A percentile compares a stretch with the other conserved stretches of the same genome.
Conservation (phyloP, 495 filamentous ascomycete genomes). For the Penicillium coffeae region DNA sequence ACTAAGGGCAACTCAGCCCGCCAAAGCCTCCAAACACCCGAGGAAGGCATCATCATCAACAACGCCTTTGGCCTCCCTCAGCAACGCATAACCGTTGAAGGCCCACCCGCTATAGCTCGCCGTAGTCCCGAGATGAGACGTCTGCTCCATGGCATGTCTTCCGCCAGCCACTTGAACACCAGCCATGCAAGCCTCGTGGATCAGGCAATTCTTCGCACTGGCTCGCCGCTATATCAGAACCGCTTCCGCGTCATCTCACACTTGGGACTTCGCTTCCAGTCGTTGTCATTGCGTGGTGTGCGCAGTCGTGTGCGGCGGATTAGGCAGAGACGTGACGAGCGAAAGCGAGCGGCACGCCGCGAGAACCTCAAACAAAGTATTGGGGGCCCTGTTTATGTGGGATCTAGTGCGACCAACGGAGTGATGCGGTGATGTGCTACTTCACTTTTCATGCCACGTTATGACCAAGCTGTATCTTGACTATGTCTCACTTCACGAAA, state of each 20-base stretch:
- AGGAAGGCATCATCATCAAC: constrained; percentile 33
- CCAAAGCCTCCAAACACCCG: constrained; percentile 17
- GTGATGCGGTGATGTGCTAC: constrained; percentile 9
- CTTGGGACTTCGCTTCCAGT: constrained; percentile 48
- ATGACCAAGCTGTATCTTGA: constrained; percentile 10
- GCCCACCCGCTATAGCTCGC: constrained; percentile 32
- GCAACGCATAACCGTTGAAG: constrained; percentile 46
- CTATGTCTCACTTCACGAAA: constrained; percentile 20
- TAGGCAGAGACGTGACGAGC: constrained; percentile 55
- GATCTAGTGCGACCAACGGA: constrained; percentile 25
- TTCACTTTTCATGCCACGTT: constrained; percentile 6
- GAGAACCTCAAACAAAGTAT: constrained; percentile 67
- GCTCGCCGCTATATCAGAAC: constrained; percentile 31
- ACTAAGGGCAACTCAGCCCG: constrained; percentile 14
- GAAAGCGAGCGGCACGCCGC: constrained; percentile 56
- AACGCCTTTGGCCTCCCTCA: constrained; percentile 54
- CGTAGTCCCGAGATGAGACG: constrained; percentile 38
- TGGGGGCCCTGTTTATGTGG: constrained; percentile 35
- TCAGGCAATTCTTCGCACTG: constrained; percentile 28
- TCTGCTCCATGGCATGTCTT: constrained; percentile 17
- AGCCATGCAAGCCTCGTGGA: constrained; percentile 33
- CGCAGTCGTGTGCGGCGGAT: constrained; percentile 52
- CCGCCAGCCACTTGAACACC: constrained; percentile 17
- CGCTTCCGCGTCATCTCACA: constrained; percentile 44
- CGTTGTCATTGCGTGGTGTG: constrained; percentile 49